Evolutionary conservation across 1,139 yeast species (phyloP).

Genomic region (Protomyces lactucae-debilis): DNA sequence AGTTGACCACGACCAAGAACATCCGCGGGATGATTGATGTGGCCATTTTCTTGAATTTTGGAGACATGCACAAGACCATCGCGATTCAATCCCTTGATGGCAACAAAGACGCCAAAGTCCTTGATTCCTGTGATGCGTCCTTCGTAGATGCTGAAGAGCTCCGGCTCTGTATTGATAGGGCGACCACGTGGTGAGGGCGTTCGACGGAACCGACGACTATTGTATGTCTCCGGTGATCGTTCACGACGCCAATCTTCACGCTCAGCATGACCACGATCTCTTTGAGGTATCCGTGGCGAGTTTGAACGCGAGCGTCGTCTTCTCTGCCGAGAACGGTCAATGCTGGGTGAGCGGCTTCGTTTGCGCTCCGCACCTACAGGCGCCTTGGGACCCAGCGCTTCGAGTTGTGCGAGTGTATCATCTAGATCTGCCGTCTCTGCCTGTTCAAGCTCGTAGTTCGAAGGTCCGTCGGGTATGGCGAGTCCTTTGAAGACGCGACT

Average conservation of each 20-base stretch:
- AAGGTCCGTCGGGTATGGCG: slow-evolving; percentile 24
- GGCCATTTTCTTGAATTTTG: slow-evolving; percentile 48
- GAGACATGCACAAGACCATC: slow-evolving; percentile 79
- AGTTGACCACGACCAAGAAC: slow-evolving; percentile 53
- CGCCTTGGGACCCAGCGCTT: slow-evolving; percentile 5
- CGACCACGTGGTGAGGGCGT: not conserved
- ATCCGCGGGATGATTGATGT: slow-evolving; percentile 58
- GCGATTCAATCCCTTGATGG: slow-evolving; percentile 43
- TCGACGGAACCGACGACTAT: not conserved
- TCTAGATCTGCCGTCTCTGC: not conserved
- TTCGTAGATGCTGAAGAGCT: slow-evolving; percentile 48
- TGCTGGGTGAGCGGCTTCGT: slow-evolving; percentile 1
- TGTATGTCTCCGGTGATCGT: not conserved
- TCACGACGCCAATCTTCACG: not conserved
- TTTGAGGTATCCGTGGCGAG: not conserved
- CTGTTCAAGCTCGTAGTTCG: slow-evolving; percentile 15
- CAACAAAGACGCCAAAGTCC: slow-evolving; percentile 74
- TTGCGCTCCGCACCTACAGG: not conserved
- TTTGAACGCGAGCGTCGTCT: not conserved
- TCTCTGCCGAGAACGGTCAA: not conserved
- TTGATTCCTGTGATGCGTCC: slow-evolving; percentile 61
- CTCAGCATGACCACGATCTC: not conserved
- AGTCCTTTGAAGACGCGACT: slow-evolving; percentile 29
- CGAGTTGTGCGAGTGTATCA: slow-evolving; percentile 19
- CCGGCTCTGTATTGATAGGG: slow-evolving; percentile 39